Base-by-base conservation (phyloP, 805 yeast genomes). In the Saccharomycopsis capsularis region DNA sequence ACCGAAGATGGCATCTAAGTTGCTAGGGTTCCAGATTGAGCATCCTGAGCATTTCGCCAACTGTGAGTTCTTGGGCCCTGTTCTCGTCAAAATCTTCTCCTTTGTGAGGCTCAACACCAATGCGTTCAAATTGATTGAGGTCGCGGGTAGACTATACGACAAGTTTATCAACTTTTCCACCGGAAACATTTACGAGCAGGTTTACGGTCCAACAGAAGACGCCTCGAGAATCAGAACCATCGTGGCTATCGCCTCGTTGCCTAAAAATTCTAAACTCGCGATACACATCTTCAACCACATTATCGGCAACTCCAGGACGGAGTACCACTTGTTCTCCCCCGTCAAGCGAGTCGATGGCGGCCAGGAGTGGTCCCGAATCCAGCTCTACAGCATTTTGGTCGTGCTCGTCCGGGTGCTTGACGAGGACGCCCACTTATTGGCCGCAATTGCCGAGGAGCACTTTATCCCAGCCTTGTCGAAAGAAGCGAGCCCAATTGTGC, bases 401-500 rank as follows among this genome's bases (percentile, higher is more conserved):
- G 54, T 78, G 9, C 51, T 72, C 19, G 73, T 69, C 40, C 57
- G 62, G 2, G 53, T 73, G 2, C 59, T 68, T 3, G n/a, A n/a
- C n/a, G n/a, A n/a, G n/a, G 41, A 59, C 2, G 50, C 50, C 0
- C 52, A 51, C 0, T 44, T 66, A 16, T 50, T 66, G 2, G 39
- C 56, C 1, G 55, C 60, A 1, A 40, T 57, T 36, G 59, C 76
- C 6, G 53, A 62, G 0, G 44, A 46, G 0, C 19, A 55, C 2
- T 54, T 74, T 11, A 44, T 70, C 3, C 60, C 63, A 0, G 60
- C 67, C 6, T 66, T 86, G 11, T 67, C 72, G 38, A 63, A 67
- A 2, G 98, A 91, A 54, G 78, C 86, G 13, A 83, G 93, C 54
- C 96, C 96, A 0, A 66, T 80, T 41, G 85, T 79, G 3, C 74